Evolutionary conservation across 2,329 filamentous ascomycete genomes (phyloP).

Genomic region (Neonectria coccinea): DNA sequence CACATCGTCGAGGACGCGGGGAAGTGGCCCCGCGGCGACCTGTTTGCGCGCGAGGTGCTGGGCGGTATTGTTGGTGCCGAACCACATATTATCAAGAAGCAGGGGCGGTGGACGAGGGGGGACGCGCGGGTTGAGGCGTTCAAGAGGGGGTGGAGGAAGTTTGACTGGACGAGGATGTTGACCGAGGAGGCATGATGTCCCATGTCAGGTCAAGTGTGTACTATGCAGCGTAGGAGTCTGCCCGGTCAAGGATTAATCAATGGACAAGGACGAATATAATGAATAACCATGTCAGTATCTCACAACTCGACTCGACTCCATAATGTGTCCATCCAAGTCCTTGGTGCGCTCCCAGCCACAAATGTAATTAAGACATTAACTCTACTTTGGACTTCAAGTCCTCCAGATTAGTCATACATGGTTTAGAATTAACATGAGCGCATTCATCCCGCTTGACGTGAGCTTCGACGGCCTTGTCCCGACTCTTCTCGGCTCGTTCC

Average conservation of each 20-base stretch:
- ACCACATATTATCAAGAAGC: constrained; percentile 86
- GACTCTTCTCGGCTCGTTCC: not conserved
- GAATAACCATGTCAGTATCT: too few species aligned
- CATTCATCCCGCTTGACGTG: constrained; percentile 4
- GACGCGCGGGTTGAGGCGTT: constrained; percentile 81
- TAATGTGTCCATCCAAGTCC: constrained; percentile 9
- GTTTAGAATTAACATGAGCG: constrained; percentile 28
- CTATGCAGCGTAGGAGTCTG: too few species aligned
- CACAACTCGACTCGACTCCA: too few species aligned
- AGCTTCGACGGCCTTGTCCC: not conserved
- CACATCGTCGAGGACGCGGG: constrained; percentile 90
- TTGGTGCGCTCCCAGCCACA: constrained; percentile 19
- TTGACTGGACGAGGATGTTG: constrained; percentile 83
- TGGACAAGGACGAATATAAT: too few species aligned
- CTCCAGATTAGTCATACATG: constrained; percentile 43
- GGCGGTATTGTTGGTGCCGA: constrained; percentile 91
- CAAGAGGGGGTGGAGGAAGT: constrained; percentile 87
- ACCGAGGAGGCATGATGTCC: constrained; percentile 48
- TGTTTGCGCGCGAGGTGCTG: constrained; percentile 92
- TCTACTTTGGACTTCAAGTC: constrained; percentile 27
- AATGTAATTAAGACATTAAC: constrained; percentile 42
- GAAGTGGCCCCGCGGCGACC: constrained; percentile 88
- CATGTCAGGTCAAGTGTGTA: too few species aligned
- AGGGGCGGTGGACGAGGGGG: constrained; percentile 83
- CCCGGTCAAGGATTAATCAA: too few species aligned